Base-by-base conservation (phyloP, 2,329 filamentous ascomycete species). In the Beauveria caledonica region DNA sequence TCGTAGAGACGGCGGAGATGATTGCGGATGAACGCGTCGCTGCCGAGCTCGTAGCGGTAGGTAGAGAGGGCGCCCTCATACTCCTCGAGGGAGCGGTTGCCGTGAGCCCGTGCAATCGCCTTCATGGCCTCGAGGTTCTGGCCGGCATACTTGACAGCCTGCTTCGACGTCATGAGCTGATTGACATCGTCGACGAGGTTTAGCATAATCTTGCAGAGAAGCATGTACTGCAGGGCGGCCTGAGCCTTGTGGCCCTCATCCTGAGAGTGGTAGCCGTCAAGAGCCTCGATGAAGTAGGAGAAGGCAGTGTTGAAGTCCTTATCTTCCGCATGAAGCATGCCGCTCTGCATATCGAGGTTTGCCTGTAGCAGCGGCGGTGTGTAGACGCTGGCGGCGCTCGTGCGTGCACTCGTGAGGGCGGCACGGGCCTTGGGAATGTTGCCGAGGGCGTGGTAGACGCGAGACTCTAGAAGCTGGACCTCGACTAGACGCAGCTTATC, bases 161-260 rank as follows among this genome's bases (percentile, higher is more conserved):
- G 92, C 83, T 99, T 99, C 59, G 91, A 95, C 33, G 89, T 86
- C 86, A 99, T 91, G 67, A 99, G 85, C 71, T 89, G 86, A 77
- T 93, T 96, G 73, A 99, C 93, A 74, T 99, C 95, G 79, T 97
- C 92, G 66, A 86, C 91, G 45, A 95, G 82, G 77, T 99, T 99
- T 68, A 99, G 83, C 95, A 99, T 99, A 75, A 99, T 94, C 81
- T 99, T 99, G 86, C 94, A 97, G 40, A 99, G 86, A 59, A 99
- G 85, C 94, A 99, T 99, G 81, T 99, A 99, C 80, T 99, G 94
- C 66, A 99, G 81, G 11, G 94, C 92, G 13, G 93, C 90, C n/a
- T 93, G 95, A n/a, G 95, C 94, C 76, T 92, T 92, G 65, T 82
- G 78, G 44, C 86, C 79, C 72, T 96, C 92, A 67, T 99, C 94